Evolutionary conservation across 2,329 filamentous ascomycete genomes (phyloP).

Genomic region (Neurospora sp.): DNA sequence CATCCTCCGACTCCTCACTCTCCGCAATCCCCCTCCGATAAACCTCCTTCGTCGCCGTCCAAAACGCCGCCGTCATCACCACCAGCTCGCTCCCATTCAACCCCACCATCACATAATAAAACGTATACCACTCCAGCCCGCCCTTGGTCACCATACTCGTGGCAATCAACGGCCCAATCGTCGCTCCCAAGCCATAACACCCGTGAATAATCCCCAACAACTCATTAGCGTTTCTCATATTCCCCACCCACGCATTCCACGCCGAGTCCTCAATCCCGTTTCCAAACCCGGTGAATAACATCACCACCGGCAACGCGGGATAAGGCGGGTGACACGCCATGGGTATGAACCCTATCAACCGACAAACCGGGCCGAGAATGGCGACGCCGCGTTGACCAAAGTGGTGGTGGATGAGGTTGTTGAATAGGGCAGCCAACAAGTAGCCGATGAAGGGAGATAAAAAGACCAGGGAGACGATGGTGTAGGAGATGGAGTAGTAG

Average conservation of each 20-base stretch:
- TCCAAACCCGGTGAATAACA: conserved; percentile 59
- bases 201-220: conserved; percentile 65
- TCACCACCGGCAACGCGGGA: conserved; percentile 53
- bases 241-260: conserved; percentile 55
- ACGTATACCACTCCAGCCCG: conserved; percentile 56
- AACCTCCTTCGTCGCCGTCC: conserved; percentile 46
- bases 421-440: conserved; percentile 50
- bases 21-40: conserved; percentile 32
- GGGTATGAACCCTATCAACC: conserved; percentile 55
- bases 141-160: conserved; percentile 62
- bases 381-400: conserved; percentile 65
- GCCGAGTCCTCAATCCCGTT: conserved; percentile 57
- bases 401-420: conserved; percentile 53
- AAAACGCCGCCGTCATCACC: conserved; percentile 48
- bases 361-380: conserved; percentile 51
- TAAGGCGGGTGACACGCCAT: conserved; percentile 61
- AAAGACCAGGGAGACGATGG: conserved; percentile 57
- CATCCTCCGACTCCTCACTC: background rate
- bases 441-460: conserved; percentile 59
- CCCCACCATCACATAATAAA: conserved; percentile 66
- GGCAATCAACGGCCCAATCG: conserved; percentile 59
- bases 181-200: conserved; percentile 62
- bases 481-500: conserved; percentile 54
- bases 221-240: conserved; percentile 61
- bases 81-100: conserved; percentile 45